Evolutionary conservation across 2,329 filamentous ascomycete species (phyloP).

Genomic region (Alternaria alternata): DNA sequence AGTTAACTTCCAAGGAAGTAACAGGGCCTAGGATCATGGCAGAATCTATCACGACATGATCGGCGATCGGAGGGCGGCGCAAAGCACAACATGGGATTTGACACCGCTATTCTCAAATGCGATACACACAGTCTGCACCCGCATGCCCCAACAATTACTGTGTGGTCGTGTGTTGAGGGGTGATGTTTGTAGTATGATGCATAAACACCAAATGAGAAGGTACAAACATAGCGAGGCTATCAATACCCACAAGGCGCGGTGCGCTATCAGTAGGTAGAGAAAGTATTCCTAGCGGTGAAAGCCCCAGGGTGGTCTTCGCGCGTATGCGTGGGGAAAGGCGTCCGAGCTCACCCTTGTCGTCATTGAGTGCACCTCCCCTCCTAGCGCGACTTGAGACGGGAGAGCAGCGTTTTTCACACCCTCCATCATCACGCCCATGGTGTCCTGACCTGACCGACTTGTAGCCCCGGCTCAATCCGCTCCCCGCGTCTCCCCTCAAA

Average conservation of each 20-base stretch:
- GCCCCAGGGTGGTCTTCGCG: not conserved
- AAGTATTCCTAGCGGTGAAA: slow-evolving; percentile 26
- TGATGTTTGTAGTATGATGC: not conserved
- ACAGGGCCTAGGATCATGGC: not conserved
- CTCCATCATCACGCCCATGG: slow-evolving; percentile 7
- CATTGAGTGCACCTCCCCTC: slow-evolving; percentile 18
- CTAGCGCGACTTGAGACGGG: slow-evolving; percentile 8
- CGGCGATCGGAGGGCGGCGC: slow-evolving; percentile 12
- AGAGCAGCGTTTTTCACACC: slow-evolving; percentile 3
- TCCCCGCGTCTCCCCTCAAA: not conserved
- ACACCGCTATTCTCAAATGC: slow-evolving; percentile 17
- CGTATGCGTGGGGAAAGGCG: not conserved
- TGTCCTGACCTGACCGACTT: not conserved
- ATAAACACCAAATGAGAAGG: not conserved
- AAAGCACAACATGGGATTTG: slow-evolving; percentile 16
- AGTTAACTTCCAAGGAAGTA: not conserved
- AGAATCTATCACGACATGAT: slow-evolving; percentile 3
- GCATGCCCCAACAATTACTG: not conserved
- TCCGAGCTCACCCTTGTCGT: slow-evolving; percentile 20
- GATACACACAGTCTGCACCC: not conserved
- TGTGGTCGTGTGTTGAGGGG: not conserved
- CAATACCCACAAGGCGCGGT: slow-evolving; percentile 3
- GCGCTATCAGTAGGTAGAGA: slow-evolving; percentile 21
- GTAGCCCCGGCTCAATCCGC: slow-evolving; percentile 11
- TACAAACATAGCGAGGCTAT: not conserved